These are phyloP conservation scores for Neurospora africana DNA, from an alignment of 495 filamentous ascomycete species.

Conservation along the genomic window DNA sequence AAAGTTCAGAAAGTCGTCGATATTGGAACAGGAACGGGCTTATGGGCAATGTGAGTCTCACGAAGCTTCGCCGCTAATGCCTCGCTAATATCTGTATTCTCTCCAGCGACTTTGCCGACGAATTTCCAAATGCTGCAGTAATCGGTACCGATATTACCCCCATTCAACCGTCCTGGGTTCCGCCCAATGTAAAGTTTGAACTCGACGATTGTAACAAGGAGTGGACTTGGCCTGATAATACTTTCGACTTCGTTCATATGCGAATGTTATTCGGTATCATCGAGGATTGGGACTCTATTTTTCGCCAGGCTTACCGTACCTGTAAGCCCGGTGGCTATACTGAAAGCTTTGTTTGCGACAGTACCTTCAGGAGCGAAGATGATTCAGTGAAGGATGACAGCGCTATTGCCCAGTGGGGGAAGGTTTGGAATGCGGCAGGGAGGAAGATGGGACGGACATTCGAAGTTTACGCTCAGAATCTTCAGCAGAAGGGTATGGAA, in stretches of 20 bases:
- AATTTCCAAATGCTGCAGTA: constrained; percentile 35
- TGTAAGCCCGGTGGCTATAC: constrained; percentile 11
- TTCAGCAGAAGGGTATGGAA: constrained; percentile 24
- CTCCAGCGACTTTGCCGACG: constrained; percentile 40
- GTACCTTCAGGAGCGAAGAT: constrained; percentile 2
- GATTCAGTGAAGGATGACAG: not conserved
- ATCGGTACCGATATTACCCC: constrained; percentile 41
- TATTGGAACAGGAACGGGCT: constrained; percentile 30
- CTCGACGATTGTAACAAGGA: constrained; percentile 37
- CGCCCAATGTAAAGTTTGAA: constrained; percentile 38
- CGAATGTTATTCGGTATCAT: constrained; percentile 40
- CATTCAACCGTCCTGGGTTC: constrained; percentile 29
- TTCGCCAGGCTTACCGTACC: constrained; percentile 20
- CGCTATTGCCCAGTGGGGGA: not conserved
- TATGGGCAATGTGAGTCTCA: constrained; percentile 24
- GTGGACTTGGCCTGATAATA: constrained; percentile 35
- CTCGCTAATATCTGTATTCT: not conserved
- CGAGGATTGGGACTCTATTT: constrained; percentile 36
- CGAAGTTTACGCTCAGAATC: constrained; percentile 10
- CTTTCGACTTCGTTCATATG: constrained; percentile 50
- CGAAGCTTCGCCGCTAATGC: too few species aligned
- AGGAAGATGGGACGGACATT: constrained; percentile 3
- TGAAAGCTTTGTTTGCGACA: constrained; percentile 12
- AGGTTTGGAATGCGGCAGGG: not conserved
- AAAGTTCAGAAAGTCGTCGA: constrained; percentile 27